Evolutionary conservation across 441 rosid species (phyloP), one percentile per base, ranked within the genome.

Genomic region (Dalechampia spathulata): DNA sequence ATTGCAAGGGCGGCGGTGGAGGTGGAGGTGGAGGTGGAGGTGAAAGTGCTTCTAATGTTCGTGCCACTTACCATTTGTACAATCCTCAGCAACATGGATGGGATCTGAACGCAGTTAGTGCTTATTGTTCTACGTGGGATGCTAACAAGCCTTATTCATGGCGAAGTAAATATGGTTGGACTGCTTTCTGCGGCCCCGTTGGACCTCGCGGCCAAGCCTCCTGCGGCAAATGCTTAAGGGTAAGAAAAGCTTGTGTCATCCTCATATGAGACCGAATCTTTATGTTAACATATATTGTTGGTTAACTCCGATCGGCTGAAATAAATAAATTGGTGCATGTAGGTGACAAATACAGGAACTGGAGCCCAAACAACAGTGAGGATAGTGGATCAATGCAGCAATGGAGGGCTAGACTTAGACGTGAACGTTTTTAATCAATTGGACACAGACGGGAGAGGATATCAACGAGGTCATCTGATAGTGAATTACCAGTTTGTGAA

Each of bases 341-440:
- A 81, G 86, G 86, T 82, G 60, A 82, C 69, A 19, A 84, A 78
- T 55, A 58, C 72, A 17, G 47, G 75, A 47, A 87, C 90, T 5
- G 64, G 73, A 68, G 74, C 81, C 28, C 59, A 39, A 42, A 60
- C 54, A 42, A 77, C 69, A 0, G 92, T 57, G 52, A 77, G 92
- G 47, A 84, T 80, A 43, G 87, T 80, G 20, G 95, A 82, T 57
- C 83, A 77, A 52, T 82, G 92, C 52, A 52, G 75, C 62, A 82
- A 78, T 47, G 95, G 87, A 60, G 86, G 87, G 0, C 51, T 82
- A 41, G 87, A 80, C 65, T 59, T 84, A 72, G 92, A 87, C 50
- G 67, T 39, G 6, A 69, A 42, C 6, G 69, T 78, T 23, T 82
- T 84, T 30, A 46, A 48, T 7, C 54, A 13, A 49, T 9, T 82